Evolutionary conservation across 768 basidiomycete genomes (phyloP).

Genomic region (Boletus subcaerulescens): DNA sequence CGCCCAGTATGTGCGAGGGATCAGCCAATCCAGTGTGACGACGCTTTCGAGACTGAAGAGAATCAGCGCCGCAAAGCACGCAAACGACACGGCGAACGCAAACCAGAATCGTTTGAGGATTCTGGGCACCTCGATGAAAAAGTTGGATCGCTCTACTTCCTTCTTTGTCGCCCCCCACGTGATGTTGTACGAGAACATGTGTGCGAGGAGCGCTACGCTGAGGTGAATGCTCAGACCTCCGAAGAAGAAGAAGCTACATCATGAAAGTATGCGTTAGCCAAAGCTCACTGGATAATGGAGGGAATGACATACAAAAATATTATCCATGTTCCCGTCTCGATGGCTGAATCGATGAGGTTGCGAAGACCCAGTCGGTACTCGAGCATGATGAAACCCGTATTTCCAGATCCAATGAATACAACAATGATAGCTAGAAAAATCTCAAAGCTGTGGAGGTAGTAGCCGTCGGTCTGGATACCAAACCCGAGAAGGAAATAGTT

Average conservation of each 20-base stretch:
- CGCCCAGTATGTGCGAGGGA: constrained; percentile 65
- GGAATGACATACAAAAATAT: constrained; percentile 34
- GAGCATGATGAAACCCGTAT: constrained; percentile 63
- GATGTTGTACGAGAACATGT: constrained; percentile 60
- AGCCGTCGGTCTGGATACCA: constrained; percentile 67
- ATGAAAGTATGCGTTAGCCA: background rate
- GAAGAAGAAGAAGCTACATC: constrained; percentile 49
- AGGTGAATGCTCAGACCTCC: constrained; percentile 55
- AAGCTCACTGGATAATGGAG: too few species aligned
- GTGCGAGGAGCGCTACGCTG: constrained; percentile 50
- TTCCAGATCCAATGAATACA: constrained; percentile 74
- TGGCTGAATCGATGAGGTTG: constrained; percentile 11
- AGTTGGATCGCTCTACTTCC: constrained; percentile 86
- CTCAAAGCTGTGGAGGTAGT: constrained; percentile 77
- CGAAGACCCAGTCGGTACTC: constrained; percentile 65
- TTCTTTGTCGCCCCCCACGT: constrained; percentile 66
- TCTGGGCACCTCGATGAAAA: constrained; percentile 85
- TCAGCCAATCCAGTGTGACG: constrained; percentile 62
- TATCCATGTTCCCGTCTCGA: constrained; percentile 27
- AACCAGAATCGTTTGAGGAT: constrained; percentile 79
- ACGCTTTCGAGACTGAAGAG: constrained; percentile 47
- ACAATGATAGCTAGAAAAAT: constrained; percentile 71
- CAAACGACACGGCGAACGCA: constrained; percentile 53
- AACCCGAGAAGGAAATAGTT: constrained; percentile 77
- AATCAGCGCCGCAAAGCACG: constrained; percentile 51